Evolutionary conservation across 768 basidiomycete species (phyloP).

Genomic region (Punctularia strigosozonata): DNA sequence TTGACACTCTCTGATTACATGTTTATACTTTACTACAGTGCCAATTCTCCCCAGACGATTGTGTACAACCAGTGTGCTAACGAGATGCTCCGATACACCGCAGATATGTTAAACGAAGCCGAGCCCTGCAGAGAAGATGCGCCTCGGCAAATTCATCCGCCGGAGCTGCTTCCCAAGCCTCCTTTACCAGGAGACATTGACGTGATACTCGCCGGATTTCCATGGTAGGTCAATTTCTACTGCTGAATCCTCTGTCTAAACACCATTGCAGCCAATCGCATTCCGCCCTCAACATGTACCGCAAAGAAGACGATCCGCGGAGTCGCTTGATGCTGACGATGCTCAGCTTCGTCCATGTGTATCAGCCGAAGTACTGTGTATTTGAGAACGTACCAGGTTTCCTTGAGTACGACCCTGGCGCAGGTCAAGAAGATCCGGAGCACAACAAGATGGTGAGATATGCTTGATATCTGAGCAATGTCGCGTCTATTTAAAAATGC

Average conservation of each 20-base stretch:
- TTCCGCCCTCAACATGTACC: conserved; percentile 64
- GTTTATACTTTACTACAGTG: conserved; percentile 19
- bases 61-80: conserved; percentile 71
- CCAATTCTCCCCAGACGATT: conserved; percentile 37
- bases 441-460: conserved; percentile 51
- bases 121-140: conserved; percentile 41
- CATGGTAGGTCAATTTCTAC: conserved; percentile 59
- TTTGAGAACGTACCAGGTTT: conserved; percentile 41
- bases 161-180: conserved; percentile 29
- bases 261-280: conserved; percentile 69
- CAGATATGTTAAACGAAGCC: too few relatives aligned
- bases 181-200: conserved; percentile 45
- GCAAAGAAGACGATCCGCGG: conserved; percentile 53
- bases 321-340: conserved; percentile 59
- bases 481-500: too few relatives aligned
- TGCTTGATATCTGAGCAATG: too few relatives aligned
- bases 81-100: conserved; percentile 40
- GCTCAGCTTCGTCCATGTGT: conserved; percentile 30
- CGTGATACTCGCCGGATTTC: conserved; percentile 59
- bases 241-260: too few relatives aligned
- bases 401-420: conserved; percentile 25
- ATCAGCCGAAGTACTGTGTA: conserved; percentile 29
- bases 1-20: conserved; percentile 1
- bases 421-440: conserved; percentile 25
- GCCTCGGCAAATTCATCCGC: conserved; percentile 27